Base-by-base conservation (phyloP, 2,329 filamentous ascomycete genomes). In the Penicillium sp. region DNA sequence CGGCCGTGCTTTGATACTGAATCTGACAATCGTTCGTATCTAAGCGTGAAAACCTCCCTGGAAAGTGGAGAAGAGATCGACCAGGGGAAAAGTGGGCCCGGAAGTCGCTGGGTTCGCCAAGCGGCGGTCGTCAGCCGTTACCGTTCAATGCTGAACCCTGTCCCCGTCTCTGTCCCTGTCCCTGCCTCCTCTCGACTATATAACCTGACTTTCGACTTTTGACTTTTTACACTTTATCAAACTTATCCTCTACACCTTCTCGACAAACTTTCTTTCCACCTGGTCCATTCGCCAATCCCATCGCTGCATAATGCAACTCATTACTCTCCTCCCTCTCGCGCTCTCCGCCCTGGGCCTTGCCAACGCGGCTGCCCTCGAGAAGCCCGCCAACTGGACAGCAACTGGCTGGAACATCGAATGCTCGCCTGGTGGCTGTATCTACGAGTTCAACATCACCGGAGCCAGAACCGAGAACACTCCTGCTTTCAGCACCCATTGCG, bases 401-500 rank as follows among this genome's bases (percentile, higher is more conserved):
- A 60, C 66, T 42, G 52, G 66, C 50, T 73, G 71, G 56, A 52
- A 48, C 8, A 53, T 66, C 31, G 60, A 63, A 55, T 70, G 70
- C 57, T 68, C 70, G 3, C 63, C 65, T 1, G 69, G 64, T 9
- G 68, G 64, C 33, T 72, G 69, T 50, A 45, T 52, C 49, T 73
- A 69, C 55, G 52, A 45, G 33, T 74, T 73, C 59, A 60, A 67
- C 49, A 67, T 74, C 44, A 42, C 41, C 26, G 65, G 65, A 21
- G 28, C 57, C 13, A 51, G 49, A 6, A 64, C 65, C 16, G 15
- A 49, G 8, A 67, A 68, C 50, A 67, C 65, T 4, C 70, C 70
- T 6, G 65, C 59, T 18, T 74, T 74, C 62, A 65, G 63, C 45
- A 70, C 71, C 36, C 61, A 60, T 47, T 74, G 71, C 61, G 57